Percentiles rank a stretch among this genome's conserved stretches.
Conservation (phyloP, 169 alveolate species). For the Cryptosporidium bovis region DNA sequence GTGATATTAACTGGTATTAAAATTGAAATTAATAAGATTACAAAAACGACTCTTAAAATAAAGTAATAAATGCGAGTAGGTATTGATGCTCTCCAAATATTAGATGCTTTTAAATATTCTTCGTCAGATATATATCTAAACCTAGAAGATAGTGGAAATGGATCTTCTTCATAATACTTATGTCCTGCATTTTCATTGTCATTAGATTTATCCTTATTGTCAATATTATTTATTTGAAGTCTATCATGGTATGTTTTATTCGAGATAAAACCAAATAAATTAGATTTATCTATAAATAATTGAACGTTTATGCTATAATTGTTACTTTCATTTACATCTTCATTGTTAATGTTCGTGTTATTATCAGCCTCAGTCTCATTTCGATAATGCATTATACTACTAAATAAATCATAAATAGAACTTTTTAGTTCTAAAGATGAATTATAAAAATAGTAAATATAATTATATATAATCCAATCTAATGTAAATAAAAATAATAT, state of each 20-base stretch:
- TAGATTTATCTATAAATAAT: not conserved
- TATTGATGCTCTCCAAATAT: slow-evolving; percentile 60
- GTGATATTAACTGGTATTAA: slow-evolving; percentile 57
- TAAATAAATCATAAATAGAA: not conserved
- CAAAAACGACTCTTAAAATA: slow-evolving; percentile 9
- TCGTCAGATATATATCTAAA: slow-evolving; percentile 64
- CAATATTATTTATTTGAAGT: not conserved
- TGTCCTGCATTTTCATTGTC: not conserved
- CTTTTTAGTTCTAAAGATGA: slow-evolving; percentile 4
- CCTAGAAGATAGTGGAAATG: slow-evolving; percentile 58
- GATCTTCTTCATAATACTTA: slow-evolving; percentile 18
- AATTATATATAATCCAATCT: slow-evolving; percentile 35
- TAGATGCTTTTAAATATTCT: slow-evolving; percentile 36
- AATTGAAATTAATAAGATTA: slow-evolving; percentile 20
- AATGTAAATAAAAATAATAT: slow-evolving; percentile 27
- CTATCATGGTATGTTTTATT: not conserved
- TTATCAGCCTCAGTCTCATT: not conserved
- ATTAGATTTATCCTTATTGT: not conserved
- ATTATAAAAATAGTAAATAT: not conserved
- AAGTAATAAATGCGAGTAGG: slow-evolving; percentile 32
- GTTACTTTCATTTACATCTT: not conserved
- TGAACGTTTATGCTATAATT: not conserved
- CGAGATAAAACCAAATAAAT: not conserved
- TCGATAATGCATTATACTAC: not conserved
- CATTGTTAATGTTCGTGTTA: not conserved